Evolutionary conservation across 441 rosid genomes (phyloP).

Genomic region (Pelargonium fulgidum): DNA sequence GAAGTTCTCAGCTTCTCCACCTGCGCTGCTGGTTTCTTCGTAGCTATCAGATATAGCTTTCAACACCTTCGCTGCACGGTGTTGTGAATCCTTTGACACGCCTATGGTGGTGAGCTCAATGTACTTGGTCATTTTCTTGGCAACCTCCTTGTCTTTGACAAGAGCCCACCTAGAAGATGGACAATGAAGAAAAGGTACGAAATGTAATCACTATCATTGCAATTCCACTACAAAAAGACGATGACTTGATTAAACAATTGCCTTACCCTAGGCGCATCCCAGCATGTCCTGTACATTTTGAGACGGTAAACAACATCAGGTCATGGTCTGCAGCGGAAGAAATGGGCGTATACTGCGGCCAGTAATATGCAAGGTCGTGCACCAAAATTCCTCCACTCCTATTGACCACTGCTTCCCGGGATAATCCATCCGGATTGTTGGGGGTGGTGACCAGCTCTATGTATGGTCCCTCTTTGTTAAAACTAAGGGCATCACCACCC

Average conservation of each 20-base stretch:
- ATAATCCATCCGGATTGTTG: slow-evolving; percentile 76
- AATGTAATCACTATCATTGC: not conserved
- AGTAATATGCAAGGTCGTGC: slow-evolving; percentile 86
- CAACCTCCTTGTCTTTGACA: slow-evolving; percentile 59
- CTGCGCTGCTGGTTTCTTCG: slow-evolving; percentile 6
- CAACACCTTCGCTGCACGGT: slow-evolving; percentile 69
- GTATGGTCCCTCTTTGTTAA: slow-evolving; percentile 48
- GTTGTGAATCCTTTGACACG: slow-evolving; percentile 84
- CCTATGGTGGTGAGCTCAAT: slow-evolving; percentile 83
- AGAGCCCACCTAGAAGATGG: slow-evolving; percentile 71
- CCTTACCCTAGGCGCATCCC: slow-evolving; percentile 93
- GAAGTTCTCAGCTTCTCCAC: slow-evolving; percentile 33
- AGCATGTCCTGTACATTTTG: slow-evolving; percentile 86
- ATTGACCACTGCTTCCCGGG: slow-evolving; percentile 59
- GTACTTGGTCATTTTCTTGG: slow-evolving; percentile 66
- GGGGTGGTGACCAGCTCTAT: slow-evolving; percentile 88
- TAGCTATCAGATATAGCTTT: slow-evolving; percentile 48
- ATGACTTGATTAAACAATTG: not conserved
- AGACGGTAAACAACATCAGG: slow-evolving; percentile 72
- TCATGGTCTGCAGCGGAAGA: slow-evolving; percentile 55
- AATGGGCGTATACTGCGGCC: slow-evolving; percentile 92
- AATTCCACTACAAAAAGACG: not conserved
- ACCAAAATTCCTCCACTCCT: slow-evolving; percentile 55
- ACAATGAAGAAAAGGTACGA: not conserved
- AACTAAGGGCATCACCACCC: slow-evolving; percentile 80